phyloP scores from a whole-genome alignment of 1,284 basidiomycete genomes.

The Puccinia polysora region DNA sequence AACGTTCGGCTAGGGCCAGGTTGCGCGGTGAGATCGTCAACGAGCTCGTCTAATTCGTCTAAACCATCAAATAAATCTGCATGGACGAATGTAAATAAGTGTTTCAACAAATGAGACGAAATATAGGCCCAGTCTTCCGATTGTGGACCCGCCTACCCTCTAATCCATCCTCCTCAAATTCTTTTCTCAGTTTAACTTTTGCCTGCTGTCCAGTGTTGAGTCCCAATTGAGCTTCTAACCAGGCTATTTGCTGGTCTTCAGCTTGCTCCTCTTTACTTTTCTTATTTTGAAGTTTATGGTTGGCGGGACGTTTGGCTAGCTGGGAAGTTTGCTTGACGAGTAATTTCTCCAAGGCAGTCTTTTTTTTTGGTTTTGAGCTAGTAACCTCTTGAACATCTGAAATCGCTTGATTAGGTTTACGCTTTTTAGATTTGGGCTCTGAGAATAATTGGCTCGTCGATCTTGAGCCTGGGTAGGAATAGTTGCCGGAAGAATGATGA shows the following conservation, averaged over 20 bases:
- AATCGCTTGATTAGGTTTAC: not conserved
- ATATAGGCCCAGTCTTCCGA: not conserved
- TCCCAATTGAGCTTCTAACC: conserved; percentile 42
- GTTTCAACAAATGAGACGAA: not conserved
- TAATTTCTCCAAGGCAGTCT: conserved; percentile 21
- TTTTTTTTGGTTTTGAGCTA: conserved; percentile 10
- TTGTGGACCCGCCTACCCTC: conserved; percentile 9
- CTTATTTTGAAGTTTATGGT: conserved; percentile 7
- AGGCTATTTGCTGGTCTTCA: conserved; percentile 41
- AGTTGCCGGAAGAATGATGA: not conserved
- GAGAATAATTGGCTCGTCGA: not conserved
- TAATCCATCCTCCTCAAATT: conserved; percentile 42
- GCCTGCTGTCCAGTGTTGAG: conserved; percentile 16
- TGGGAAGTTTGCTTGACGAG: conserved; percentile 10
- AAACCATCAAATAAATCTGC: conserved; percentile 42
- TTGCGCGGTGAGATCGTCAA: conserved; percentile 6
- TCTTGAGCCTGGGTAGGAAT: too few relatives aligned
- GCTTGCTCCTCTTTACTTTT: conserved; percentile 27
- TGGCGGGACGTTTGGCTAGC: not conserved
- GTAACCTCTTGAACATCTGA: not conserved
- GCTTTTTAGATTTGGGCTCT: not conserved
- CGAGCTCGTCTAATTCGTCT: conserved; percentile 33
- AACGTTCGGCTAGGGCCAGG: not conserved
- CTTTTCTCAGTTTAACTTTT: conserved; percentile 34
- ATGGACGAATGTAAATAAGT: not conserved